A percentile compares a stretch with the other conserved stretches of the same genome.
Evolutionary conservation across 1,284 basidiomycete genomes (phyloP).

Genomic region (Coniferiporia weirii): DNA sequence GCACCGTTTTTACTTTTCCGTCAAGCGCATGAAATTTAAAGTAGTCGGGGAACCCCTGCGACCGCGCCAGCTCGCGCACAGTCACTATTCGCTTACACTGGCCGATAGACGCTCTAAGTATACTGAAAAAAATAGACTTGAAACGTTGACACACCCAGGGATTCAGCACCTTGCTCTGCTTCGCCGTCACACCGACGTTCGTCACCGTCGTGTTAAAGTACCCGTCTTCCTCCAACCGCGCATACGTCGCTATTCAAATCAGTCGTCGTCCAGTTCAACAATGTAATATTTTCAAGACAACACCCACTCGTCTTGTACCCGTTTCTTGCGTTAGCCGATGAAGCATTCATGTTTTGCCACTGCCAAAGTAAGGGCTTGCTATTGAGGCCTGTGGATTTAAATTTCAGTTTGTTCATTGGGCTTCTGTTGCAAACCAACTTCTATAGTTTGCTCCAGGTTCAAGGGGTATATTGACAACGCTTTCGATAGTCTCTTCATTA

Average conservation of each 20-base stretch:
- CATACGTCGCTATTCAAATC: slow-evolving; percentile 45
- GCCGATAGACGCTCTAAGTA: not conserved
- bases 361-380: slow-evolving; percentile 33
- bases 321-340: slow-evolving; percentile 45
- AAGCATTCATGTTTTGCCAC: slow-evolving; percentile 52
- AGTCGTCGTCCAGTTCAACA: not conserved
- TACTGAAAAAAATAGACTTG: not conserved
- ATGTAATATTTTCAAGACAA: not conserved
- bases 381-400: slow-evolving; percentile 29
- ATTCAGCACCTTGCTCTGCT: slow-evolving; percentile 62
- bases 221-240: slow-evolving; percentile 45
- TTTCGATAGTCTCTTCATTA: slow-evolving; percentile 34
- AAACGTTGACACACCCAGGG: slow-evolving; percentile 43
- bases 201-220: slow-evolving; percentile 69
- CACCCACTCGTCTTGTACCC: slow-evolving; percentile 46
- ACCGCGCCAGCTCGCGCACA: slow-evolving; percentile 67
- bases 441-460: slow-evolving; percentile 51
- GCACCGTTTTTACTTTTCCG: slow-evolving; percentile 52
- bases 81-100: slow-evolving; percentile 62
- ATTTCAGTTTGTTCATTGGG: not conserved
- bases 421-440: slow-evolving; percentile 34
- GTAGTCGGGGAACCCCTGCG: slow-evolving; percentile 71
- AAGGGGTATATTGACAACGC: slow-evolving; percentile 49
- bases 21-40: slow-evolving; percentile 53
- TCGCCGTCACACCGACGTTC: slow-evolving; percentile 68